Evolutionary conservation across 495 filamentous ascomycete genomes (phyloP).

Genomic region (Trichoderma gamsii): DNA sequence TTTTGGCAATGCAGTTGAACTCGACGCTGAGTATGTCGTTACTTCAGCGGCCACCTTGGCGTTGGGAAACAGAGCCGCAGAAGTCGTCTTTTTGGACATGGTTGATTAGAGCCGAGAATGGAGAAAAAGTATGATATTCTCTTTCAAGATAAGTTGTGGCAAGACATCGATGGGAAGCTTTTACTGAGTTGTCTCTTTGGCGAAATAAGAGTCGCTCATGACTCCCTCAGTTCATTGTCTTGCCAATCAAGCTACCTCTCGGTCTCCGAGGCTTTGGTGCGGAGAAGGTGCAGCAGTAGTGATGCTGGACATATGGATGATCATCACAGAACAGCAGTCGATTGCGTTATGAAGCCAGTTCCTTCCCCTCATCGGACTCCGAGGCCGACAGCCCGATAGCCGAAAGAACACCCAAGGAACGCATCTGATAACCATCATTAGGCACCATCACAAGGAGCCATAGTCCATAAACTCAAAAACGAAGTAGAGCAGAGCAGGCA

Average conservation of each 20-base stretch:
- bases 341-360: background rate
- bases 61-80: constrained; percentile 29
- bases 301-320: background rate
- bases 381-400: background rate
- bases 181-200: background rate
- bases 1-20: constrained; percentile 26
- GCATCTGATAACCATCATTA: background rate
- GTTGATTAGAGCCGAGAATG: background rate
- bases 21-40: constrained; percentile 25
- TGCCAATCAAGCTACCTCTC: background rate
- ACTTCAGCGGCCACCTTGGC: constrained; percentile 25
- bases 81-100: constrained; percentile 29
- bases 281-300: background rate
- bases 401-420: background rate
- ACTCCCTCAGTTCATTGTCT: background rate
- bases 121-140: background rate
- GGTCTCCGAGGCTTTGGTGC: background rate
- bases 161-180: too few relatives aligned
- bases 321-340: background rate
- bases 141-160: too few relatives aligned
- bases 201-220: background rate
- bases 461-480: background rate
- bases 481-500: too few relatives aligned
- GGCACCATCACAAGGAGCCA: background rate
- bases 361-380: constrained; percentile 10